Percentiles rank a stretch among this genome's conserved stretches.
Conservation (phyloP, 139 green algal species). For the Micromonas pusilla region DNA sequence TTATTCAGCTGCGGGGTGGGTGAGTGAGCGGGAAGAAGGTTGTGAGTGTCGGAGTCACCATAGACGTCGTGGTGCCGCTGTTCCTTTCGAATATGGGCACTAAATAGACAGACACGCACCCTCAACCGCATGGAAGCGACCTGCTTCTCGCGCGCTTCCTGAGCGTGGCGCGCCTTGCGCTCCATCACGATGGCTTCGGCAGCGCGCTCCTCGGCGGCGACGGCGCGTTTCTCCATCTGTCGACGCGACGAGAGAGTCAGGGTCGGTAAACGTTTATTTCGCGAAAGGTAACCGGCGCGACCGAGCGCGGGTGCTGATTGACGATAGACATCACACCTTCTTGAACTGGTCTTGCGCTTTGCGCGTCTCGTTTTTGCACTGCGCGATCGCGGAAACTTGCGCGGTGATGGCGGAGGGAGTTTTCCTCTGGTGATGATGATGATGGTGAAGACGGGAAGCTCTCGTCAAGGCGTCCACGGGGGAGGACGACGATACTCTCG, state of each 20-base stretch:
- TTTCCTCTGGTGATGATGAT: too few relatives aligned
- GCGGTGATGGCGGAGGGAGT: neutral
- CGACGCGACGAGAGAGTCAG: neutral
- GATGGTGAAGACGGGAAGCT: too few relatives aligned
- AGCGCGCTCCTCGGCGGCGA: neutral
- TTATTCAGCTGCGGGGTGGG: neutral
- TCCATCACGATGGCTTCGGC: neutral
- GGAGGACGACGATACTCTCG: too few relatives aligned
- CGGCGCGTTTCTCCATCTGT: neutral
- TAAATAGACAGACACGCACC: too few relatives aligned
- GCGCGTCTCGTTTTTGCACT: neutral
- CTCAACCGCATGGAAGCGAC: neutral
- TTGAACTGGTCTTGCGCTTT: neutral
- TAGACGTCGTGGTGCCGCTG: too few relatives aligned
- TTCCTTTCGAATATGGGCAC: too few relatives aligned
- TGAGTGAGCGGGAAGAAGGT: too few relatives aligned
- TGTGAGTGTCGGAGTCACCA: too few relatives aligned
- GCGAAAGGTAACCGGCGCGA: too few relatives aligned
- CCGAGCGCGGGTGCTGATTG: too few relatives aligned
- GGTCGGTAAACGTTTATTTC: too few relatives aligned
- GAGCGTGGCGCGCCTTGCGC: neutral
- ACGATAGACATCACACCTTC: neutral
- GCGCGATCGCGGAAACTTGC: neutral
- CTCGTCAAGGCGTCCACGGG: too few relatives aligned
- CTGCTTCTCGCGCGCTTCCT: neutral